Percentiles rank a stretch among this genome's conserved stretches.
phyloP scores from a whole-genome alignment of 176 grass and related monocot species.

The Urochloa ruziziensis region DNA sequence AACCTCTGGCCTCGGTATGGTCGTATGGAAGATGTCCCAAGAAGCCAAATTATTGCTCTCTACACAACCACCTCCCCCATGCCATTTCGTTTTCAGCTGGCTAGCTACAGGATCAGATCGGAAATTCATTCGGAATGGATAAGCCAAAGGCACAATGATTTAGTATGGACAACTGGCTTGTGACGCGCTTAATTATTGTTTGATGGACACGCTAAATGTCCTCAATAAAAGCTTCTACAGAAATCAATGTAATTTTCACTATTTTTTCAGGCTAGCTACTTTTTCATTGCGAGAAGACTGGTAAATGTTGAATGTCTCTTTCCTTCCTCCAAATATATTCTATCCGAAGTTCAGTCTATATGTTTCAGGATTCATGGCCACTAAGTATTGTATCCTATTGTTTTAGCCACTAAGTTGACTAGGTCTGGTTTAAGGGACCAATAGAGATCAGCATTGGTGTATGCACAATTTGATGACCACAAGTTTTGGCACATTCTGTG shows the following conservation, averaged over 20 bases:
- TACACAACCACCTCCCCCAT: not conserved
- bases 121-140: no score
- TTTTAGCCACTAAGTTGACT: not conserved
- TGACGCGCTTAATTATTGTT: constrained; percentile 14
- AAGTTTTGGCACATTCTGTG: constrained; percentile 3
- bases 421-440: not conserved
- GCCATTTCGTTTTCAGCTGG: not conserved
- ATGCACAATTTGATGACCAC: not conserved
- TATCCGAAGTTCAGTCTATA: not conserved
- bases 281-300: not conserved
- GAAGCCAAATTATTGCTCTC: constrained; percentile 2
- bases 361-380: not conserved
- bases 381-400: not conserved
- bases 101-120: not conserved
- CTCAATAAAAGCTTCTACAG: not conserved
- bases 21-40: not conserved
- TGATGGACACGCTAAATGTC: not conserved
- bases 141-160: constrained; percentile 13
- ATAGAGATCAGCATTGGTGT: not conserved
- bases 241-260: not conserved
- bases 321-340: not conserved
- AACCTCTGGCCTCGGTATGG: no score
- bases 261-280: not conserved
- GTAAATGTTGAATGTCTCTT: not conserved
- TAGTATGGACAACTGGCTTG: not conserved